Percentiles rank a stretch among this genome's conserved stretches.
Evolutionary conservation across 371 early-diverging fungal genomes (phyloP).

Genomic region (Mortierella sp.): DNA sequence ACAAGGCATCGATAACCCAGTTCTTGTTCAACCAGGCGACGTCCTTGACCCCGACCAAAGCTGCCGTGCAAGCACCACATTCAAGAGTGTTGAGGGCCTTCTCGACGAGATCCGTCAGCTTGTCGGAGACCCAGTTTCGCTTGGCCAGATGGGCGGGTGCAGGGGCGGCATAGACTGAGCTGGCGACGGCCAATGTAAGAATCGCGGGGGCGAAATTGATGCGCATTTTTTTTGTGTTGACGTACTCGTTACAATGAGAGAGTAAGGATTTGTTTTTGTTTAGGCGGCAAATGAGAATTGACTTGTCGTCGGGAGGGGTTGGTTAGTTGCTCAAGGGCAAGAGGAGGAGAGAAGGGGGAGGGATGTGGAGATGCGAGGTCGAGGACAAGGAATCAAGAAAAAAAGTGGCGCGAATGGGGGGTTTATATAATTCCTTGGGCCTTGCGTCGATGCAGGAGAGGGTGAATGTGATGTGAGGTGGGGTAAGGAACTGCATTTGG

Average conservation of each 20-base stretch:
- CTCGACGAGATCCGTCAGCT: constrained; percentile 31
- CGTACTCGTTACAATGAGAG: neutral
- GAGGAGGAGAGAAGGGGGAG: neutral
- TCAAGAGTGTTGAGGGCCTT: constrained; percentile 37
- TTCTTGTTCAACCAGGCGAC: constrained; percentile 53
- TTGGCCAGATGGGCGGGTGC: constrained; percentile 33
- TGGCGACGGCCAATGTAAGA: constrained; percentile 35
- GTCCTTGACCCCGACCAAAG: constrained; percentile 47
- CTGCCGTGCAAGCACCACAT: constrained; percentile 55
- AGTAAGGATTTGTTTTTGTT: neutral
- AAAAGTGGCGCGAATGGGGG: neutral
- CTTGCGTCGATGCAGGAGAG: neutral
- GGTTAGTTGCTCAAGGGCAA: neutral
- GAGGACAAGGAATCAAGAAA: neutral
- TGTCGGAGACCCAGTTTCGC: constrained; percentile 40
- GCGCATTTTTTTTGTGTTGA: constrained; percentile 21
- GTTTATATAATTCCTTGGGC: neutral
- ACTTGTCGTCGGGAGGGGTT: constrained; percentile 12
- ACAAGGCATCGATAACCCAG: constrained; percentile 51
- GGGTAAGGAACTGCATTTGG: neutral
- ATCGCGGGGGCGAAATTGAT: constrained; percentile 25
- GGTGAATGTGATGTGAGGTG: neutral
- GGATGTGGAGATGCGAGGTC: constrained; percentile 3
- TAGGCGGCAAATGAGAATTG: neutral
- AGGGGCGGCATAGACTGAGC: constrained; percentile 42